These are phyloP conservation scores for Globisporangium polare DNA, from an alignment of 352 stramenopile genomes.

Conservation along the genomic window DNA sequence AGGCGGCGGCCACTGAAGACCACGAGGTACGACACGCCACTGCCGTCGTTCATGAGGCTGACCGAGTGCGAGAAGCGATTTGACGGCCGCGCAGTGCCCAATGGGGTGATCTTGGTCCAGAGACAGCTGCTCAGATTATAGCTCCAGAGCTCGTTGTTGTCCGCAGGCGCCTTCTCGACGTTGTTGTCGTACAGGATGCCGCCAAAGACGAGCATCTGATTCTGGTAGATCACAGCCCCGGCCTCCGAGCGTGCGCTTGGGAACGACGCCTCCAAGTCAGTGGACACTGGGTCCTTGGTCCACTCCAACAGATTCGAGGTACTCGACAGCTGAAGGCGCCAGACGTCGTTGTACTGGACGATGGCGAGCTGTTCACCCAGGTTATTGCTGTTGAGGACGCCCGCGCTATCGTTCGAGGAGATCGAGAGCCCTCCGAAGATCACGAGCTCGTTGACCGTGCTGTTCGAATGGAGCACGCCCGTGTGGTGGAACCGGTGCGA, in stretches of 20 bases:
- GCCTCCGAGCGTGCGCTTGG: slow-evolving; percentile 48
- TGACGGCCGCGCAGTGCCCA: slow-evolving; percentile 22
- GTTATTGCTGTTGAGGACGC: neutral
- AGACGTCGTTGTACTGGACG: slow-evolving; percentile 52
- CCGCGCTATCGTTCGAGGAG: slow-evolving; percentile 10
- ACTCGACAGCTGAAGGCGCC: slow-evolving; percentile 32
- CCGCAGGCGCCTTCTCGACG: slow-evolving; percentile 23
- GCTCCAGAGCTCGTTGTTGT: slow-evolving; percentile 64
- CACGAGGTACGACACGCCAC: slow-evolving; percentile 35
- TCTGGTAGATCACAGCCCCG: slow-evolving; percentile 38
- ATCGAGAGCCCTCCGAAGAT: slow-evolving; percentile 53
- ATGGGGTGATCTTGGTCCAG: slow-evolving; percentile 36
- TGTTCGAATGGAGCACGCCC: slow-evolving; percentile 36
- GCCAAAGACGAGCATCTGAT: slow-evolving; percentile 60
- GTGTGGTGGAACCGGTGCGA: slow-evolving; percentile 41
- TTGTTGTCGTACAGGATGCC: slow-evolving; percentile 62
- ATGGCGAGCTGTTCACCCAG: slow-evolving; percentile 21
- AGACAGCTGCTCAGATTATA: slow-evolving; percentile 41
- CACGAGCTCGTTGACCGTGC: slow-evolving; percentile 37
- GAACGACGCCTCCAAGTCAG: slow-evolving; percentile 2
- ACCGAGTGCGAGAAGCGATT: slow-evolving; percentile 65
- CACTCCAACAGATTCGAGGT: slow-evolving; percentile 18
- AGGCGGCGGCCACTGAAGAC: slow-evolving; percentile 59
- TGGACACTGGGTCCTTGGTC: slow-evolving; percentile 25
- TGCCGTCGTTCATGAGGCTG: slow-evolving; percentile 27